Evolutionary conservation across 768 basidiomycete genomes (phyloP).

Genomic region (Boletales sp.): DNA sequence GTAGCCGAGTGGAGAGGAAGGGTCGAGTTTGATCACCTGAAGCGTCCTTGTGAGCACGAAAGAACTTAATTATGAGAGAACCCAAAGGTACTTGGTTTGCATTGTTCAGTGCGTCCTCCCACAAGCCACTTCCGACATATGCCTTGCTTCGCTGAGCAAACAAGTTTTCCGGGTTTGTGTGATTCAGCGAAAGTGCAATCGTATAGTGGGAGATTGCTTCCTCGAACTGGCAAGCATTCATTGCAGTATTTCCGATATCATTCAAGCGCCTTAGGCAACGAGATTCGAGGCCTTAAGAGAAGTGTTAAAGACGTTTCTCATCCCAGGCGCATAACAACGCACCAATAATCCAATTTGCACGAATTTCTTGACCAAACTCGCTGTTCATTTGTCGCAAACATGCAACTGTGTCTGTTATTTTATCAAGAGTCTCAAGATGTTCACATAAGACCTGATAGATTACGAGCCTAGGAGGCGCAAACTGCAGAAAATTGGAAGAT

Average conservation of each 20-base stretch:
- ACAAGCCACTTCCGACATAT: not conserved
- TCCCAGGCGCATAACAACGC: not conserved
- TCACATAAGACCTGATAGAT: not conserved
- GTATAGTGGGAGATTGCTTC: not conserved
- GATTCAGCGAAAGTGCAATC: not conserved
- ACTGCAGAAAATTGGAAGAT: not conserved
- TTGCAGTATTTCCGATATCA: not conserved
- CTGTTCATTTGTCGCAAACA: constrained; percentile 2
- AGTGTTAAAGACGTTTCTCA: no score
- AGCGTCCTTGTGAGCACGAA: not conserved
- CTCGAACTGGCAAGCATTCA: not conserved
- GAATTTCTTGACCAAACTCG: not conserved
- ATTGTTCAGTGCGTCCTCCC: not conserved
- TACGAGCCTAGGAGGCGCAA: not conserved
- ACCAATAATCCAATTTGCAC: not conserved
- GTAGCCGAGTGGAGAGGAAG: constrained; percentile 9
- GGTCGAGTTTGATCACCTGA: constrained; percentile 9
- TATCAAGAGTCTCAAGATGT: not conserved
- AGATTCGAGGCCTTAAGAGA: not conserved
- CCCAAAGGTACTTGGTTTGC: not conserved
- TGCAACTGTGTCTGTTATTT: not conserved
- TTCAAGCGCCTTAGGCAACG: not conserved
- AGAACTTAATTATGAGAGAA: not conserved
- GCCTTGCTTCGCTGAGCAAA: not conserved
- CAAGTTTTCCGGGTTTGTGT: not conserved